Evolutionary conservation across 805 yeast species (phyloP).

Genomic region (Wickerhamiella musiphila): DNA sequence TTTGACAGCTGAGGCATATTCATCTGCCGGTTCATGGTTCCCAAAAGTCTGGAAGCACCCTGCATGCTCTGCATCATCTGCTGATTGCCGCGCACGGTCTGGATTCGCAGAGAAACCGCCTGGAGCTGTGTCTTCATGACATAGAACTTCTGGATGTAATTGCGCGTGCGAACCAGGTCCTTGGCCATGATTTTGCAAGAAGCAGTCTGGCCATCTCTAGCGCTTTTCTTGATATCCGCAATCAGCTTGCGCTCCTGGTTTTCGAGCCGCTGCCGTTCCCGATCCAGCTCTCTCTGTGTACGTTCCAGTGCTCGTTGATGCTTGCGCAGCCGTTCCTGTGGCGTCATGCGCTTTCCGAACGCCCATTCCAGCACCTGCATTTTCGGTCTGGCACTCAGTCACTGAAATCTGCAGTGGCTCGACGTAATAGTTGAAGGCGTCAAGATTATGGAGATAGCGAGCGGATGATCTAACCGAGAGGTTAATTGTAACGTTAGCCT

Average conservation of each 20-base stretch:
- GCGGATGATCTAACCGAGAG: too few relatives aligned
- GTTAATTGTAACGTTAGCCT: too few relatives aligned
- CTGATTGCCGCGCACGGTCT: constrained; percentile 80
- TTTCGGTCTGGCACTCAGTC: too few relatives aligned
- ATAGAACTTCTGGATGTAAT: constrained; percentile 70
- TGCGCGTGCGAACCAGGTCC: constrained; percentile 78
- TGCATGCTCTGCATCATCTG: constrained; percentile 92
- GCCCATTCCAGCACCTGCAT: constrained; percentile 82
- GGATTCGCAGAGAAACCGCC: constrained; percentile 82
- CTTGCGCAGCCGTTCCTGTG: constrained; percentile 86
- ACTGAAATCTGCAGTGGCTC: too few relatives aligned
- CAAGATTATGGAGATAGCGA: too few relatives aligned
- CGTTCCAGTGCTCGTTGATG: constrained; percentile 91
- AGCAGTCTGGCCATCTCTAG: constrained; percentile 73
- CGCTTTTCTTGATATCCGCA: constrained; percentile 75
- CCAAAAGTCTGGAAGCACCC: constrained; percentile 73
- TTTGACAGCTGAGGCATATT: constrained; percentile 75
- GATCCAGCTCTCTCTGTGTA: constrained; percentile 79
- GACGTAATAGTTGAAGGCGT: too few relatives aligned
- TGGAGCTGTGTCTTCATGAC: constrained; percentile 89
- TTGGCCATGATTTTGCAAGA: constrained; percentile 92
- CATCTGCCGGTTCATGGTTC: constrained; percentile 79
- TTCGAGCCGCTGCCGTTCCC: constrained; percentile 76
- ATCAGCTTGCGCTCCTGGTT: constrained; percentile 81
- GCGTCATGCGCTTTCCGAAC: constrained; percentile 83